Percentiles rank a stretch among this genome's conserved stretches.
These are phyloP conservation scores for Solanum bulbocastanum DNA, from an alignment of 257 asterid species.

Conservation along the genomic window DNA sequence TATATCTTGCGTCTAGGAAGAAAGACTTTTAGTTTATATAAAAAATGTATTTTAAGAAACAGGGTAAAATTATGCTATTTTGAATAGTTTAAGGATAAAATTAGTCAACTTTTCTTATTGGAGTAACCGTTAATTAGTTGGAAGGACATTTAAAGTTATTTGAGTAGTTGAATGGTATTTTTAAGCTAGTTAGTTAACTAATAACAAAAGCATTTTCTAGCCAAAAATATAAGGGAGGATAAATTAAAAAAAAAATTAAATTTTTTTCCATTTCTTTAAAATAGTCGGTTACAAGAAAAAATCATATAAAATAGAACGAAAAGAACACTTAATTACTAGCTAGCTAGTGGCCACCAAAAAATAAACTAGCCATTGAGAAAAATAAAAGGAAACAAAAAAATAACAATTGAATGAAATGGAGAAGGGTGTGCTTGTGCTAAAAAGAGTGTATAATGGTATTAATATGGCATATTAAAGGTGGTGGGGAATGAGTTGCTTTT, in stretches of 20 bases:
- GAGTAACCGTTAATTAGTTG: not conserved
- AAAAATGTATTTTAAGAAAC: not conserved
- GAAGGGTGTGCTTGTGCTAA: not conserved
- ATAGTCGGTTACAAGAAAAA: not conserved
- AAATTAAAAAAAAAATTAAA: not conserved
- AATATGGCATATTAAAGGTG: not conserved
- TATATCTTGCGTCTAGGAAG: not conserved
- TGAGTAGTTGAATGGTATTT: not conserved
- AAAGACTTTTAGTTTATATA: not conserved
- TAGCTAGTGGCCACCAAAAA: not conserved
- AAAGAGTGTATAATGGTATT: not conserved
- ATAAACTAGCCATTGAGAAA: not conserved
- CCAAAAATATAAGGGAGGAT: not conserved
- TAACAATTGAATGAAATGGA: not conserved
- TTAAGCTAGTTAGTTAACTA: not conserved
- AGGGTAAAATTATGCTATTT: not conserved
- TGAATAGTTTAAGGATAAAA: not conserved
- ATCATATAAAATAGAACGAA: not conserved
- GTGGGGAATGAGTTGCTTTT: not conserved
- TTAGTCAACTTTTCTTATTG: not conserved
- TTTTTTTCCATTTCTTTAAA: not conserved
- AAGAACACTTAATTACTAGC: not conserved
- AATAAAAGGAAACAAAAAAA: not conserved
- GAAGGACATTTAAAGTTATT: not conserved
- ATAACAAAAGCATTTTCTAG: not conserved